phyloP scores from a whole-genome alignment of 129 eudicot species.

The Arctium lappa region DNA sequence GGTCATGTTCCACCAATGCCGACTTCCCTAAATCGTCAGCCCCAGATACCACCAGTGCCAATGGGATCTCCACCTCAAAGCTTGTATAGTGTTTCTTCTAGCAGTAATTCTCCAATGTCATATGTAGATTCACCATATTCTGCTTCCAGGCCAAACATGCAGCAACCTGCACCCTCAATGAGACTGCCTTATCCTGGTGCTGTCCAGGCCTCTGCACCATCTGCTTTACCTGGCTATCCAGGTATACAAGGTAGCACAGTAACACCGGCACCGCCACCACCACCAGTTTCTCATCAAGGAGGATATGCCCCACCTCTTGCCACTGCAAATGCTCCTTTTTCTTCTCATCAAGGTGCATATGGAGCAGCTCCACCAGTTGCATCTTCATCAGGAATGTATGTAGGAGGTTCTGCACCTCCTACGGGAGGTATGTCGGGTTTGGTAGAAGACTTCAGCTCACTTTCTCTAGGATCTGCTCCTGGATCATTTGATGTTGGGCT shows the following conservation, averaged over 20 bases:
- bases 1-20: conserved; percentile 43
- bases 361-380: conserved; percentile 53
- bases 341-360: conserved; percentile 56
- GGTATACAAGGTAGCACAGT: conserved; percentile 41
- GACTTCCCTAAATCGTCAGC: conserved; percentile 32
- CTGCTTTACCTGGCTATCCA: conserved; percentile 57
- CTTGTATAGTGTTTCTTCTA: conserved; percentile 39
- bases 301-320: conserved; percentile 56
- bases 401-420: conserved; percentile 70
- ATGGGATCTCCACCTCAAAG: conserved; percentile 73
- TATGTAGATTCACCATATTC: conserved; percentile 34
- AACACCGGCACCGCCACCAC: conserved; percentile 33
- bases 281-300: conserved; percentile 43
- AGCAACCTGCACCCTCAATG: conserved; percentile 40
- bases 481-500: conserved; percentile 86
- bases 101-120: conserved; percentile 31
- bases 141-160: conserved; percentile 46
- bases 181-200: conserved; percentile 47
- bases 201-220: conserved; percentile 37
- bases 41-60: conserved; percentile 47
- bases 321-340: conserved; percentile 43
- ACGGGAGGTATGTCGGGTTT: conserved; percentile 50
- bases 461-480: conserved; percentile 73
- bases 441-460: conserved; percentile 85
- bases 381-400: conserved; percentile 46